Base-by-base conservation (phyloP, 2,329 filamentous ascomycete species). In the Fusarium secorum region DNA sequence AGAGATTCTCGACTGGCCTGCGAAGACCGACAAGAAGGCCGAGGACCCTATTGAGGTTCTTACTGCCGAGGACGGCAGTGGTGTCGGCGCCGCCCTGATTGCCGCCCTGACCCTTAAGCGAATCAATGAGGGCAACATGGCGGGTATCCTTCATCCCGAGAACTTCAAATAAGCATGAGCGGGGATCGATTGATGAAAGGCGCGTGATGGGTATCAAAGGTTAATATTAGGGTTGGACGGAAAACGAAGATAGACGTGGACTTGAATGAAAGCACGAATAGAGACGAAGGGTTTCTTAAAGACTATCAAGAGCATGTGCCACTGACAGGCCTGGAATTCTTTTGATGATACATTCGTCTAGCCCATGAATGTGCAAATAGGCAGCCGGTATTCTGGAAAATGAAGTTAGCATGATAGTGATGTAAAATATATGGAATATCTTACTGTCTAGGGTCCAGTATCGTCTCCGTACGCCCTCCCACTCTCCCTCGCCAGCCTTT, bases 61-160 rank as follows among this genome's bases (percentile, higher is more conserved):
- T 72, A 91, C 94, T 49, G 95, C 96, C 67, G 96, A 99, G 83
- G 96, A 99, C 80, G 96, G 96, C 72, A 95, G 92, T 72, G 96
- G 95, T 88, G 96, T 98, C n/a, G 95, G 95, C 74, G 96, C 95
- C 46, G 96, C 96, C 8, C 84, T 99, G 67, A 98, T 99, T 85
- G 96, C 96, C 11, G 89, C 89, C 17, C 78, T 91, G 78, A 91
- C 89, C 18, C 81, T 91, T 70, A 88, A 91, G 85, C 83, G 89
- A 57, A 88, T 90, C 68, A 84, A 88, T 78, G 84, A 85, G 54
- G 89, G 89, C 57, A 91, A 90, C 76, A 69, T 89, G 79, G 85
- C 88, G 18, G 89, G 89, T 77, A 89, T 91, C 69, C 80, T 90
- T 76, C 87, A 90, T 78, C 88, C 87, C 4, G 89, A 91, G 79